These are phyloP conservation scores for Mortierella sp. DNA, from an alignment of 371 early-diverging fungal species.

Conservation along the genomic window DNA sequence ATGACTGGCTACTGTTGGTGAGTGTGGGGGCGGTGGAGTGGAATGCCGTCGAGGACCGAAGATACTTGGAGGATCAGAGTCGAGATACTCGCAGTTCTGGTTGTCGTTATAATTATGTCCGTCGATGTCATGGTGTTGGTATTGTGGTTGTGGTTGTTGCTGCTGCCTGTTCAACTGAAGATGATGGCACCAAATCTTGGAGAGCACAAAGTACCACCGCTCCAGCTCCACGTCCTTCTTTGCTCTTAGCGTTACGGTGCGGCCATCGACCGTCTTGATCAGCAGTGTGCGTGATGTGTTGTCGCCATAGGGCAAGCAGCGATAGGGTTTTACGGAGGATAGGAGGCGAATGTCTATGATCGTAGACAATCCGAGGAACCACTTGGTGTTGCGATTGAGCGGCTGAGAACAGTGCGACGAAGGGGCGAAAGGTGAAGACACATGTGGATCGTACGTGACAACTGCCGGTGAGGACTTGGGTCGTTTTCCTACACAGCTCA, in stretches of 20 bases:
- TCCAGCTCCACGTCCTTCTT: constrained; percentile 32
- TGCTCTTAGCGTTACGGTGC: constrained; percentile 24
- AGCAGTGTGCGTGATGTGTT: constrained; percentile 10
- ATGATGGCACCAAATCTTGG: constrained; percentile 30
- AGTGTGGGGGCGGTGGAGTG: too few relatives aligned
- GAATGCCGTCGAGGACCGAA: too few relatives aligned
- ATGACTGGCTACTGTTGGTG: background rate
- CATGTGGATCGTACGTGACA: constrained; percentile 44
- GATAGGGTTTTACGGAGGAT: constrained; percentile 2
- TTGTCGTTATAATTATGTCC: too few relatives aligned
- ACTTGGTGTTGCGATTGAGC: constrained; percentile 41
- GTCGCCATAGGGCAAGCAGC: constrained; percentile 27
- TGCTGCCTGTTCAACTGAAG: background rate
- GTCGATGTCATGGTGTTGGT: constrained; percentile 6
- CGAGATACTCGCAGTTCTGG: too few relatives aligned
- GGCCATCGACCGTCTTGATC: constrained; percentile 36
- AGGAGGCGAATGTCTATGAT: constrained; percentile 21
- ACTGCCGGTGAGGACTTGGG: constrained; percentile 25
- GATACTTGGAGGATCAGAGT: too few relatives aligned
- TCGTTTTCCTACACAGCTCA: constrained; percentile 37
- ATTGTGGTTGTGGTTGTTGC: constrained; percentile 6
- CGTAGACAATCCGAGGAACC: constrained; percentile 34
- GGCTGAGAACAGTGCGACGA: constrained; percentile 20
- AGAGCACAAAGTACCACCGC: constrained; percentile 17
- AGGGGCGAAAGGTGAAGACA: constrained; percentile 43